Percentiles rank a stretch among this genome's conserved stretches.
Conservation (phyloP, 2,329 filamentous ascomycete genomes). For the Ophiostoma australiae region DNA sequence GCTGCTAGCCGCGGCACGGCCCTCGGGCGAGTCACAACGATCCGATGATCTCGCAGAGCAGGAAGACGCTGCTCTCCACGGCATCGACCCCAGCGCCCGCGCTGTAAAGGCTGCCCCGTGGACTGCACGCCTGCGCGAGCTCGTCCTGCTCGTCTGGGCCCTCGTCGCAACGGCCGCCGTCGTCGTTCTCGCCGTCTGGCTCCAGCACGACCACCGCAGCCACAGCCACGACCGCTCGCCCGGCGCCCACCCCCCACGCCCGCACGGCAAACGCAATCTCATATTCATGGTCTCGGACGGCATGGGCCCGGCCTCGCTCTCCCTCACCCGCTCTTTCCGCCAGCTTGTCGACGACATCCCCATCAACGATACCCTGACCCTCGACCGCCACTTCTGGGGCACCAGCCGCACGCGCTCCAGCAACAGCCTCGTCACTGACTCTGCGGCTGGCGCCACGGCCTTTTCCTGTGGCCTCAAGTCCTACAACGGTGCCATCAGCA, state of each 20-base stretch:
- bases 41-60: constrained; percentile 34
- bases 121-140: constrained; percentile 56
- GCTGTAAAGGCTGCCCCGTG: constrained; percentile 5
- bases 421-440: constrained; percentile 85
- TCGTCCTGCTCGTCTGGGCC: constrained; percentile 77
- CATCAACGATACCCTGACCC: constrained; percentile 65
- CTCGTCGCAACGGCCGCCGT: constrained; percentile 72
- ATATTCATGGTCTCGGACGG: constrained; percentile 99
- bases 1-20: constrained; percentile 38
- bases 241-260: constrained; percentile 18
- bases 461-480: constrained; percentile 91
- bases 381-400: constrained; percentile 88
- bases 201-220: constrained; percentile 64
- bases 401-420: constrained; percentile 80
- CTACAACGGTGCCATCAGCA: constrained; percentile 94
- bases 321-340: constrained; percentile 78
- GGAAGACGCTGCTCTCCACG: constrained; percentile 34
- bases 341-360: constrained; percentile 73
- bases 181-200: constrained; percentile 70
- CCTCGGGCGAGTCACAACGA: constrained; percentile 31
- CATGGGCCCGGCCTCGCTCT: constrained; percentile 91
- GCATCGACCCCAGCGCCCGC: background rate
- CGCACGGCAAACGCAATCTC: constrained; percentile 75
- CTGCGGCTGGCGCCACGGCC: constrained; percentile 92
- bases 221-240: constrained; percentile 33